Conservation (phyloP, 148 eudicot species). For the Spergularia bocconei region DNA sequence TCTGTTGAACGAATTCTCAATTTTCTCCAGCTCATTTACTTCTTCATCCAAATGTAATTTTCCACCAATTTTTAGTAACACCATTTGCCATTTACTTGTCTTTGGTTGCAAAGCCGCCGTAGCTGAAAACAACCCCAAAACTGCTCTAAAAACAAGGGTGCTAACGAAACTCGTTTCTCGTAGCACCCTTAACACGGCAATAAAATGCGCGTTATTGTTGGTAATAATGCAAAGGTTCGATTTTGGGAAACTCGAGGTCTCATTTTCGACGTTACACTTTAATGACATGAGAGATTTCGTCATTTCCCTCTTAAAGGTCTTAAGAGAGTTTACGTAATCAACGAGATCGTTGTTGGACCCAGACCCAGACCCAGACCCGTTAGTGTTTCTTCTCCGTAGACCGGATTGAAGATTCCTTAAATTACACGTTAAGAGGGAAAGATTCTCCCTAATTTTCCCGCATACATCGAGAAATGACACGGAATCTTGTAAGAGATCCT, state of each 20-base stretch:
- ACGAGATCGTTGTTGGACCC: constrained; percentile 25
- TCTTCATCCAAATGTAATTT: constrained; percentile 11
- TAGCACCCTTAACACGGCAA: constrained; percentile 35
- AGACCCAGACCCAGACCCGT: background rate
- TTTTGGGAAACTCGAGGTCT: constrained; percentile 6
- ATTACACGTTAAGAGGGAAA: constrained; percentile 36
- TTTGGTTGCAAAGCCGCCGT: constrained; percentile 27
- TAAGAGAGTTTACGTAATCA: constrained; percentile 32
- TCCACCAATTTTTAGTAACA: constrained; percentile 34
- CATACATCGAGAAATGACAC: constrained; percentile 48
- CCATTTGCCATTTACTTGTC: constrained; percentile 31
- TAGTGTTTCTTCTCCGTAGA: constrained; percentile 38
- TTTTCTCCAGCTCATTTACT: constrained; percentile 29
- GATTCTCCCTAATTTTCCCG: constrained; percentile 31
- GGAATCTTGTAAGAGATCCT: constrained; percentile 39
- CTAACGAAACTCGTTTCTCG: constrained; percentile 34
- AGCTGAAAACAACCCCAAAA: constrained; percentile 32
- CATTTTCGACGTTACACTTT: constrained; percentile 31
- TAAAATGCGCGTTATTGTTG: constrained; percentile 29
- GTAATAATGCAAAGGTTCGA: background rate
- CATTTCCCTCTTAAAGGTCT: constrained; percentile 37
- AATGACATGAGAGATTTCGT: constrained; percentile 25
- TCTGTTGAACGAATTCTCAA: constrained; percentile 26
- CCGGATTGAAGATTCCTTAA: constrained; percentile 34
- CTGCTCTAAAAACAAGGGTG: constrained; percentile 29